Conservation (phyloP, 2,329 filamentous ascomycete species). For the Fusarium hainanense region DNA sequence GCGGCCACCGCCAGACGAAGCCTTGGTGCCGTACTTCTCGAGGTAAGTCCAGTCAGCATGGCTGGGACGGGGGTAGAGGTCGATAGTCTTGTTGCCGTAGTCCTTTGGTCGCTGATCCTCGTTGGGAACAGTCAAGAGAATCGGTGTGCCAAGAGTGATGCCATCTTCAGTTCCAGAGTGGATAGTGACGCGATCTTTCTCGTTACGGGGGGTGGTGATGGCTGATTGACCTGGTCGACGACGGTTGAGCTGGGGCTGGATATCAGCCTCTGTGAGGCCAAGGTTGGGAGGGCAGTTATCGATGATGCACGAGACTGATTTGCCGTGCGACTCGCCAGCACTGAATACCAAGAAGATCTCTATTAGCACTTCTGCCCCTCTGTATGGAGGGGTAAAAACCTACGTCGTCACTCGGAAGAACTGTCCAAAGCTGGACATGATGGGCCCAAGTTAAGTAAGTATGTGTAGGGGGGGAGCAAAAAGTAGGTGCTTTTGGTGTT, state of each 20-base stretch:
- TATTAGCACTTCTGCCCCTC: conserved; percentile 3
- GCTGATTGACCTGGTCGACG: conserved; percentile 88
- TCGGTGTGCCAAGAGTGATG: conserved; percentile 89
- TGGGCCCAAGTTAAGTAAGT: conserved; percentile 40
- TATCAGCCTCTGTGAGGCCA: conserved; percentile 83
- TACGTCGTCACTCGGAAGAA: conserved; percentile 72
- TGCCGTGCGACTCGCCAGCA: conserved; percentile 80
- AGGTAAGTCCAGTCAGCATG: conserved; percentile 98
- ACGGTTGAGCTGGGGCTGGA: conserved; percentile 94
- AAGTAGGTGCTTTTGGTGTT: conserved; percentile 18
- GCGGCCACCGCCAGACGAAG: conserved; percentile 87
- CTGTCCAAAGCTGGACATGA: conserved; percentile 89
- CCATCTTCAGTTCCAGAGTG: conserved; percentile 94
- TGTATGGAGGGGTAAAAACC: conserved; percentile 47
- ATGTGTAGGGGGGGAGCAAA: neutral
- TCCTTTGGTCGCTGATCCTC: conserved; percentile 94
- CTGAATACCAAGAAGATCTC: conserved; percentile 29
- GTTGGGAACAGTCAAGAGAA: conserved; percentile 87
- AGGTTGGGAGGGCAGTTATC: conserved; percentile 92
- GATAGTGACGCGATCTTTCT: conserved; percentile 91
- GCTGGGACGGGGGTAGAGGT: conserved; percentile 87
- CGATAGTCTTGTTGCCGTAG: conserved; percentile 90
- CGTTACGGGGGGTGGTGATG: conserved; percentile 91
- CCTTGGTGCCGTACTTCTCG: conserved; percentile 96
- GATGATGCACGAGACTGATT: conserved; percentile 93